Evolutionary conservation across 306 rosid species (phyloP).

Genomic region (Sophora flavescens): DNA sequence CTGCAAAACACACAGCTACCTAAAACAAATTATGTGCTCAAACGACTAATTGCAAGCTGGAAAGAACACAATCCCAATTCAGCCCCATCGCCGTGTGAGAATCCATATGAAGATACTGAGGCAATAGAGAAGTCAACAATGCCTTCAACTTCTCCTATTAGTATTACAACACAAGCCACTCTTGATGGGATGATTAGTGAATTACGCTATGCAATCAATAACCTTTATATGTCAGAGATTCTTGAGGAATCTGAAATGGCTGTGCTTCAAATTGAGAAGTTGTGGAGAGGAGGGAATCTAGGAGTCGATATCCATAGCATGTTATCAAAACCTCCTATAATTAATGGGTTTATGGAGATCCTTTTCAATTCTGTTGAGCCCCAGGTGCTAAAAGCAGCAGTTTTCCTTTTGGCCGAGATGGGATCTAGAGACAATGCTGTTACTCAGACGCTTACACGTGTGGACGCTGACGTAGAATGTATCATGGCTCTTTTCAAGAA

Average conservation of each 20-base stretch:
- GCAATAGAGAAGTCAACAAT: constrained; percentile 44
- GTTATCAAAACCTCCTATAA: constrained; percentile 75
- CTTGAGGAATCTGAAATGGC: constrained; percentile 85
- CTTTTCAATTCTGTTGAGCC: constrained; percentile 80
- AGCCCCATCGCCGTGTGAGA: constrained; percentile 48
- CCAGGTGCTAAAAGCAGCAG: constrained; percentile 67
- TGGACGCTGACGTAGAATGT: constrained; percentile 86
- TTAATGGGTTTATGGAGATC: constrained; percentile 86
- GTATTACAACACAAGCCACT: constrained; percentile 67
- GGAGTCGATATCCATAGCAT: constrained; percentile 65
- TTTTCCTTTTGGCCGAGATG: constrained; percentile 81
- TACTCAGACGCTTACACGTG: constrained; percentile 74
- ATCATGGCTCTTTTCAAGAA: constrained; percentile 73
- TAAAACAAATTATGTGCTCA: constrained; percentile 92
- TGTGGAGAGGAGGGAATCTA: constrained; percentile 72
- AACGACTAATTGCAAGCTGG: constrained; percentile 89
- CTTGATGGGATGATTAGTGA: constrained; percentile 66
- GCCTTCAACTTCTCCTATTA: constrained; percentile 71
- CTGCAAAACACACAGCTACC: constrained; percentile 80
- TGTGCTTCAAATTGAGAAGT: constrained; percentile 72
- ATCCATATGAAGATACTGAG: constrained; percentile 45
- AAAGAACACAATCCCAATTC: constrained; percentile 67
- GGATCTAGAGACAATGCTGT: constrained; percentile 77
- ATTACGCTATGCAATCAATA: constrained; percentile 68
- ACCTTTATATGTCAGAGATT: constrained; percentile 76